Evolutionary conservation across 352 stramenopile genomes (phyloP), one percentile per base, ranked within the genome.

Genomic region (Globisporangium nagaii): DNA sequence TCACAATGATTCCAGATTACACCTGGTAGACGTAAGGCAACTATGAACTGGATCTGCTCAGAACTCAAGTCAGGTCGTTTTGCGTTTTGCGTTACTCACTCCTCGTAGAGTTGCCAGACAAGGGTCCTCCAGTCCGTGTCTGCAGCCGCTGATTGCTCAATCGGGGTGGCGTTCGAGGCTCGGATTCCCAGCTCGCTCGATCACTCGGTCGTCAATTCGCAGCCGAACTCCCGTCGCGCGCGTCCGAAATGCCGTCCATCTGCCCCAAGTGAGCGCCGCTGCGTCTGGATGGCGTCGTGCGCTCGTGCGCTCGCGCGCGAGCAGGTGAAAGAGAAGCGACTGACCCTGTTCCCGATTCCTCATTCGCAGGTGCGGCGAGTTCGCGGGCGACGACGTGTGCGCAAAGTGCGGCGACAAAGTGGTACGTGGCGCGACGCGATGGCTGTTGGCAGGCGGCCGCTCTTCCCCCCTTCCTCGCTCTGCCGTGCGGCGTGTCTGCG

Each of bases 241-340:
- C 7, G n/a, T n/a, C n/a, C 42, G 24, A 40, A 15, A 90, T 90
- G 79, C 75, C 79, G 49, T 70, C 65, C 52, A 87, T 90, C 52
- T 90, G 80, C 52, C 64, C 76, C 53, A 86, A 75, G 79, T 90
- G 5, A 17, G 31, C 17, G n/a, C 15, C 35, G 60, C 39, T 30
- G 25, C 56, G 27, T 42, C 8, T 24, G 10, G 39, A 3, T 10
- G 25, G 32, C 19, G 28, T 34, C 15, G 30, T n/a, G 31, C 36
- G 39, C n/a, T 58, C 53, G 31, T 53, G 27, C 19, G 46, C 27
- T 24, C 37, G 37, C 22, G 52, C n/a, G 25, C 12, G 15, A 27
- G 19, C 9, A 19, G 43, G 25, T 53, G 17, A 32, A 35, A 48
- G 42, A 48, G 42, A 48, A 25, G 25, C 22, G 15, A 6, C 43